These are phyloP conservation scores for Colletotrichum sp. DNA, from an alignment of 2,329 filamentous ascomycete genomes.

Conservation along the genomic window DNA sequence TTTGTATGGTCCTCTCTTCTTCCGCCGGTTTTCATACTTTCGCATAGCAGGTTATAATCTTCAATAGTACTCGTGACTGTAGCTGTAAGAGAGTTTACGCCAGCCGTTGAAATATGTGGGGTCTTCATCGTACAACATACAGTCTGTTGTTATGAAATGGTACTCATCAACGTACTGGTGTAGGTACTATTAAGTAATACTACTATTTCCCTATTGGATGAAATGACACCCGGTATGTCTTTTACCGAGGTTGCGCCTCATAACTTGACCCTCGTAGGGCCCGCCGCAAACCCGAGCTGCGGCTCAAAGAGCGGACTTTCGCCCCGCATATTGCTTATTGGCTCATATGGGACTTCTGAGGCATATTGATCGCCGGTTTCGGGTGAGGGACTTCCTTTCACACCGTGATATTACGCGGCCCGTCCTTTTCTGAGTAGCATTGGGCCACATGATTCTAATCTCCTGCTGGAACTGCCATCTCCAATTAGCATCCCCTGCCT, in stretches of 20 bases:
- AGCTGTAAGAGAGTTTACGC: background rate
- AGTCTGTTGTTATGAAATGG: background rate
- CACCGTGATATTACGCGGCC: background rate
- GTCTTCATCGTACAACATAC: background rate
- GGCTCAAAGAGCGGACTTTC: background rate
- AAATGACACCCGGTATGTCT: background rate
- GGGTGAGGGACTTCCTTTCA: background rate
- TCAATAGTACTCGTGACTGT: background rate
- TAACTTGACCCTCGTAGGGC: background rate
- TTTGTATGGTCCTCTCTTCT: too few relatives aligned
- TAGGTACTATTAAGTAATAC: background rate
- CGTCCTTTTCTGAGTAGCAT: background rate
- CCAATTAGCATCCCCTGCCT: background rate
- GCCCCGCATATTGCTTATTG: background rate
- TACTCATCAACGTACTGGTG: background rate
- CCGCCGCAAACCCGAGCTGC: background rate
- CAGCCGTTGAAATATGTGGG: background rate
- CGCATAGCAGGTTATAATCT: too few relatives aligned
- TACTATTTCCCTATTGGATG: background rate
- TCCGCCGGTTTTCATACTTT: too few relatives aligned
- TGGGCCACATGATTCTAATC: background rate
- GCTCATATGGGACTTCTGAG: rapidly evolving
- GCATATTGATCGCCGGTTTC: background rate
- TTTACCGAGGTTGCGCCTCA: background rate
- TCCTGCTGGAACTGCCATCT: background rate